Conservation (phyloP, 495 filamentous ascomycete species). For the Apodospora peruviana region DNA sequence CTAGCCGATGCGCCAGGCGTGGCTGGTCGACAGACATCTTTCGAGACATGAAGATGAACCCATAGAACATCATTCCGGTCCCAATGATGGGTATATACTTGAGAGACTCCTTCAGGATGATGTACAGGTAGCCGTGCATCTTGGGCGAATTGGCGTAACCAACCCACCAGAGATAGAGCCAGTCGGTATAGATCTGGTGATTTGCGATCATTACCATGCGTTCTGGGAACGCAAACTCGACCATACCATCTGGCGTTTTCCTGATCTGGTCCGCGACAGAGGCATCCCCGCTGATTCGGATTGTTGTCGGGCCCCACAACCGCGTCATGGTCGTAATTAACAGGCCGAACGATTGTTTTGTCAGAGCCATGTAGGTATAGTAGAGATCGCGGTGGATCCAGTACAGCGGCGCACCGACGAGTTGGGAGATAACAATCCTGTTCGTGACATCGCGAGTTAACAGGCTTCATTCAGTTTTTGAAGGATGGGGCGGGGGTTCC, state of each 20-base stretch:
- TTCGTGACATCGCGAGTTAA: neutral
- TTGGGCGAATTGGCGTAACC: conserved; percentile 61
- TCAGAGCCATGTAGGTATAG: conserved; percentile 72
- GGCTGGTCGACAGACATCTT: conserved; percentile 77
- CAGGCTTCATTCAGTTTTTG: conserved; percentile 3
- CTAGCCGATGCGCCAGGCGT: conserved; percentile 60
- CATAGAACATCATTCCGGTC: conserved; percentile 73
- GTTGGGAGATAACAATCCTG: conserved; percentile 59
- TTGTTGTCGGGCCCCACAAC: conserved; percentile 72
- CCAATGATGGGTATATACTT: conserved; percentile 72
- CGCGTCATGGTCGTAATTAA: conserved; percentile 70
- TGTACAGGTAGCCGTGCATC: conserved; percentile 79
- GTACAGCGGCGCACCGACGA: conserved; percentile 66
- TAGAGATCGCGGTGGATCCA: conserved; percentile 62
- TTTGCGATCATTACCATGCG: conserved; percentile 77
- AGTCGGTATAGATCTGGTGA: conserved; percentile 86
- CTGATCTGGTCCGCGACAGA: conserved; percentile 64
- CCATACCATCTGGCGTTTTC: conserved; percentile 56
- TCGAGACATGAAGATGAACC: conserved; percentile 79
- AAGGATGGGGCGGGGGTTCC: conserved; percentile 9
- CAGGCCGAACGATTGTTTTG: conserved; percentile 71
- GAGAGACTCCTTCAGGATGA: conserved; percentile 78
- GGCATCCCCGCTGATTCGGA: conserved; percentile 71
- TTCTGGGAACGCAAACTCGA: conserved; percentile 71
- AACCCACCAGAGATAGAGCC: conserved; percentile 86